A percentile compares a stretch with the other conserved stretches of the same genome.
phyloP scores from a whole-genome alignment of 176 grass and related monocot genomes.

The Carex cristatella region DNA sequence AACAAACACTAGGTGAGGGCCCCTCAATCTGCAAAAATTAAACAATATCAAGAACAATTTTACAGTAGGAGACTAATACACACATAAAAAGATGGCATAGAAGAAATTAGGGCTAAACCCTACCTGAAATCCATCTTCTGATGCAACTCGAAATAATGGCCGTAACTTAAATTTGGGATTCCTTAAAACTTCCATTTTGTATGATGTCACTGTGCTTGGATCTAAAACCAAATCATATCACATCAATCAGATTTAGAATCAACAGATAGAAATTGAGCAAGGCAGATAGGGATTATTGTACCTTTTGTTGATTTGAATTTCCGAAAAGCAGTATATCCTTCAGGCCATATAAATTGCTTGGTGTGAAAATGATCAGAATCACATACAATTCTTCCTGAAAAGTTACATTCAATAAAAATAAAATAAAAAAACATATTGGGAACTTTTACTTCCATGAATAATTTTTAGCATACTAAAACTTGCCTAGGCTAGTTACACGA shows the following conservation, averaged over 20 bases:
- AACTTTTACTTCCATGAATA: not conserved
- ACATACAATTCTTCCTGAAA: slow-evolving; percentile 84
- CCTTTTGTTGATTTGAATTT: slow-evolving; percentile 79
- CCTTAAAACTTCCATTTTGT: slow-evolving; percentile 96
- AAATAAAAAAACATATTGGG: not conserved
- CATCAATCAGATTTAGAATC: not conserved
- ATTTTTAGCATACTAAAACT: slow-evolving; percentile 24
- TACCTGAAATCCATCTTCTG: slow-evolving; percentile 76
- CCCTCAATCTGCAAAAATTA: slow-evolving; percentile 66
- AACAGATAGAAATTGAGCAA: not conserved
- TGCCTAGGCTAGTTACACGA: slow-evolving; percentile 86
- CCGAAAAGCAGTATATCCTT: slow-evolving; percentile 96
- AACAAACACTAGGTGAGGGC: slow-evolving; percentile 78
- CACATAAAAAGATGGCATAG: slow-evolving; percentile 3
- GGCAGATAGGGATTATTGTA: slow-evolving; percentile 6
- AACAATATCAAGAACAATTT: not conserved
- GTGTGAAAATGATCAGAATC: slow-evolving; percentile 96
- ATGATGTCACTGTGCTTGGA: slow-evolving; percentile 57
- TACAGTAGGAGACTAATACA: not conserved
- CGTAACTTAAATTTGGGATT: slow-evolving; percentile 75
- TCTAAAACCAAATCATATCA: slow-evolving; percentile 50
- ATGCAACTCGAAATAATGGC: slow-evolving; percentile 73
- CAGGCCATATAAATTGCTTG: slow-evolving; percentile 93
- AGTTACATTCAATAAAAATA: slow-evolving; percentile 18
- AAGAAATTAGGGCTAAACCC: slow-evolving; percentile 27